A percentile compares a stretch with the other conserved stretches of the same genome.
Conservation (phyloP, 2,329 filamentous ascomycete species). For the Exserohilum rostratum region DNA sequence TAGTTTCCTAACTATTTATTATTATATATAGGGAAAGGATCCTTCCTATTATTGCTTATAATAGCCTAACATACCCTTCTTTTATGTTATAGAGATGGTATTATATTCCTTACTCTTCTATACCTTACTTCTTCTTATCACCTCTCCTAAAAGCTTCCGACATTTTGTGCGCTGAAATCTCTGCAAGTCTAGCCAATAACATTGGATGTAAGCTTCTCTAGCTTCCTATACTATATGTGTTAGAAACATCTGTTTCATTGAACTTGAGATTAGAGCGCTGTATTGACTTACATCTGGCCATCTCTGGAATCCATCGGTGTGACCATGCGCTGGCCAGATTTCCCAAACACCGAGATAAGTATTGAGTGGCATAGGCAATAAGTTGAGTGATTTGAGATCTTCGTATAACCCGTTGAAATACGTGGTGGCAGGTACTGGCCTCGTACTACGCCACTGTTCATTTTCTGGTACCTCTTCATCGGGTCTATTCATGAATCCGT, state of each 20-base stretch:
- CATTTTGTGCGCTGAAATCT: background rate
- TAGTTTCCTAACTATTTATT: too few species aligned
- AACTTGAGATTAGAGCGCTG: background rate
- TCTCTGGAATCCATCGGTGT: background rate
- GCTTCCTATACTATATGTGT: background rate
- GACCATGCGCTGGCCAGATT: background rate
- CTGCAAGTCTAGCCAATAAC: background rate
- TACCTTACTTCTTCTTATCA: background rate
- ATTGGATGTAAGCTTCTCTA: background rate
- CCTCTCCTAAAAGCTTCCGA: background rate
- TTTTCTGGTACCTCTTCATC: background rate
- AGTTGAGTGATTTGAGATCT: background rate
- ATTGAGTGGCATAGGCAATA: background rate
- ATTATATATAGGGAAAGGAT: too few species aligned
- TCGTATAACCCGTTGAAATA: background rate
- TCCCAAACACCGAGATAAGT: background rate
- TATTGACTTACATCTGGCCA: constrained; percentile 3
- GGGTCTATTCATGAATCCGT: background rate
- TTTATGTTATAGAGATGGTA: too few species aligned
- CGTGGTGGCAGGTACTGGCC: background rate
- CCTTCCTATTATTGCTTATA: too few species aligned
- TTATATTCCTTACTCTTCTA: background rate
- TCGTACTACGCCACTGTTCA: background rate
- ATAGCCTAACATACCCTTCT: too few species aligned
- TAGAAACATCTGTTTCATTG: background rate